phyloP scores from a whole-genome alignment of 805 yeast genomes.

The Kurtzmaniella fragi region DNA sequence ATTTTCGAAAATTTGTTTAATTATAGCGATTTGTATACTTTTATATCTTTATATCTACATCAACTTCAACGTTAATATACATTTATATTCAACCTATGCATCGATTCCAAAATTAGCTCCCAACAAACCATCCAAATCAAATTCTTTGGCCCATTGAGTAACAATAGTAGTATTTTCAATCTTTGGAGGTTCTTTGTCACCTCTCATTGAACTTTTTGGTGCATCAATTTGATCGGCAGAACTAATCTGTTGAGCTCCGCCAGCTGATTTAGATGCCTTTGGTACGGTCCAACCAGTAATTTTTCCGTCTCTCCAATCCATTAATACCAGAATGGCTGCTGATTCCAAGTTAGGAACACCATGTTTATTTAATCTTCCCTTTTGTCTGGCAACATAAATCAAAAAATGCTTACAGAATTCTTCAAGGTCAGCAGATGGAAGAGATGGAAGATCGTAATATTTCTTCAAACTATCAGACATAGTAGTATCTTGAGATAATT shows the following conservation, averaged over 20 bases:
- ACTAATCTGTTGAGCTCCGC: conserved; percentile 19
- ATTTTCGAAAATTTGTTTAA: no score
- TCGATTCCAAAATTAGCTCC: conserved; percentile 37
- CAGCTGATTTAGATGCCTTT: conserved; percentile 37
- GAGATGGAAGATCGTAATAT: conserved; percentile 74
- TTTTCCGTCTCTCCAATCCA: conserved; percentile 97
- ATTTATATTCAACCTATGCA: conserved; percentile 1
- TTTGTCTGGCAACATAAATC: conserved; percentile 87
- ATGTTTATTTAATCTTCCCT: conserved; percentile 89
- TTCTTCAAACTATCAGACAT: conserved; percentile 73
- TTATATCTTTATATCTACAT: not conserved
- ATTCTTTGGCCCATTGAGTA: conserved; percentile 88
- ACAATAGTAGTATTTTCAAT: conserved; percentile 76
- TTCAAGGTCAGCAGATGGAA: conserved; percentile 66
- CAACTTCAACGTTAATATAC: not conserved
- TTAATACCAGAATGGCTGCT: conserved; percentile 78
- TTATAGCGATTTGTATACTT: no score
- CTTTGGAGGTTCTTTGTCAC: conserved; percentile 42
- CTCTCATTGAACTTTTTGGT: conserved; percentile 34
- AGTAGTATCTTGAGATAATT: conserved; percentile 65
- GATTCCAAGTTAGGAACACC: conserved; percentile 87
- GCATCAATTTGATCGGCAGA: conserved; percentile 19
- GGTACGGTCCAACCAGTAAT: conserved; percentile 89
- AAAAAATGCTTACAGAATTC: conserved; percentile 81
- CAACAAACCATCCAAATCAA: conserved; percentile 83